Evolutionary conservation across 768 basidiomycete genomes (phyloP).

Genomic region (Pleurotus eryngii): DNA sequence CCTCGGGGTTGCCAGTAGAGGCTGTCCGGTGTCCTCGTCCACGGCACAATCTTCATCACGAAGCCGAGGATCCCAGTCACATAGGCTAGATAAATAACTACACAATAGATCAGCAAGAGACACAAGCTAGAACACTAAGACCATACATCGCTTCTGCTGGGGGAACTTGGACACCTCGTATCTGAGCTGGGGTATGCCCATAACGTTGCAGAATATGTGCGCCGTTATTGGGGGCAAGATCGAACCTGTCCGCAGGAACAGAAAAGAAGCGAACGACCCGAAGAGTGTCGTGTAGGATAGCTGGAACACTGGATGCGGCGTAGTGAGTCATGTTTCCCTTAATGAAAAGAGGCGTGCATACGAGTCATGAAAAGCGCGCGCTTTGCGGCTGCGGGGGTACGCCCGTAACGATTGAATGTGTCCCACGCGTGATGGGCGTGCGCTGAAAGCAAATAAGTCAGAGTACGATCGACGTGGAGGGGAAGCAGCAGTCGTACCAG

Average conservation of each 20-base stretch:
- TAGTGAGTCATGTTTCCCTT: not conserved
- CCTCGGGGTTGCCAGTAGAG: slow-evolving; percentile 38
- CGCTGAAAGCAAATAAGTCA: slow-evolving; percentile 42
- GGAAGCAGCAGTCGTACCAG: slow-evolving; percentile 49
- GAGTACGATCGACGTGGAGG: not conserved
- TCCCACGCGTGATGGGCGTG: slow-evolving; percentile 95
- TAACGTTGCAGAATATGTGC: slow-evolving; percentile 91
- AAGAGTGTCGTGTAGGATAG: slow-evolving; percentile 89
- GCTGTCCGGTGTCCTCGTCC: slow-evolving; percentile 39
- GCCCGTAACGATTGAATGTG: slow-evolving; percentile 70
- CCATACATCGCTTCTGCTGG: slow-evolving; percentile 47
- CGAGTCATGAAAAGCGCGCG: slow-evolving; percentile 49
- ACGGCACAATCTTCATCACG: slow-evolving; percentile 44
- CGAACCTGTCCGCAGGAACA: slow-evolving; percentile 85
- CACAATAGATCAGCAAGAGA: slow-evolving; percentile 6
- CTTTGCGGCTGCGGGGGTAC: slow-evolving; percentile 59
- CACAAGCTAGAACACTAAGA: slow-evolving; percentile 10
- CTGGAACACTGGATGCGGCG: slow-evolving; percentile 65
- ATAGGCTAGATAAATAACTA: slow-evolving; percentile 58
- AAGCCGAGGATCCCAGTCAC: slow-evolving; percentile 59
- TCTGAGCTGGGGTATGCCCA: slow-evolving; percentile 78
- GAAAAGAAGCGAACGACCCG: slow-evolving; percentile 81
- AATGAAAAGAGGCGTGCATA: not conserved
- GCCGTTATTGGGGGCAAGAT: slow-evolving; percentile 73
- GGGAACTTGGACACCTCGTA: slow-evolving; percentile 57